Conservation (phyloP, 495 filamentous ascomycete genomes). For the Aspergillus leporis region DNA sequence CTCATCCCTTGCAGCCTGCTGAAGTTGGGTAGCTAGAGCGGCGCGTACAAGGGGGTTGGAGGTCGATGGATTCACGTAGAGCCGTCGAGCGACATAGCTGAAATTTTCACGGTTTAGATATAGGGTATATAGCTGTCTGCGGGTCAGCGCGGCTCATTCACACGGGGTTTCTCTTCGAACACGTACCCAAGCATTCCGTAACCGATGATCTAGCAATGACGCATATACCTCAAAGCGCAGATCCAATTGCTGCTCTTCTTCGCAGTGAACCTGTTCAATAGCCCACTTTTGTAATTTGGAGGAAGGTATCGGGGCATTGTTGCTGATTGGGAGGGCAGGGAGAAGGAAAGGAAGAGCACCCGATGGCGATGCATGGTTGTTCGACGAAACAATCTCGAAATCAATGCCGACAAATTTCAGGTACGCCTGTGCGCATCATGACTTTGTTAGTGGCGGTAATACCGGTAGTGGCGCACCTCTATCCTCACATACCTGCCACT, state of each 20-base stretch:
- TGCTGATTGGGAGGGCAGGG: constrained; percentile 41
- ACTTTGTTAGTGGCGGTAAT: neutral
- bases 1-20: constrained; percentile 68
- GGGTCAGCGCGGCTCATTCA: constrained; percentile 11
- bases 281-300: constrained; percentile 71
- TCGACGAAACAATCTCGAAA: constrained; percentile 72
- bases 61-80: constrained; percentile 69
- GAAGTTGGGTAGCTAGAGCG: constrained; percentile 63
- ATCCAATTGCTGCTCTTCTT: constrained; percentile 54
- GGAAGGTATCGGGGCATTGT: constrained; percentile 56
- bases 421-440: constrained; percentile 62
- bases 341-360: constrained; percentile 88
- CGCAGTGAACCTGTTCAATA: constrained; percentile 47
- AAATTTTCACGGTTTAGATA: constrained; percentile 73
- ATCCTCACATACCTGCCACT: constrained; percentile 81
- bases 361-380: constrained; percentile 89
- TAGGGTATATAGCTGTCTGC: constrained; percentile 67
- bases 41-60: constrained; percentile 61
- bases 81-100: constrained; percentile 56
- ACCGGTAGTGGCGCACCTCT: no score
- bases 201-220: constrained; percentile 72
- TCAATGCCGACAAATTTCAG: constrained; percentile 72
- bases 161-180: neutral
- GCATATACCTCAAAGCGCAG: constrained; percentile 75
- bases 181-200: constrained; percentile 85